Conservation (phyloP, 1,284 basidiomycete genomes). For the Sporisorium iseilematis-ciliati region DNA sequence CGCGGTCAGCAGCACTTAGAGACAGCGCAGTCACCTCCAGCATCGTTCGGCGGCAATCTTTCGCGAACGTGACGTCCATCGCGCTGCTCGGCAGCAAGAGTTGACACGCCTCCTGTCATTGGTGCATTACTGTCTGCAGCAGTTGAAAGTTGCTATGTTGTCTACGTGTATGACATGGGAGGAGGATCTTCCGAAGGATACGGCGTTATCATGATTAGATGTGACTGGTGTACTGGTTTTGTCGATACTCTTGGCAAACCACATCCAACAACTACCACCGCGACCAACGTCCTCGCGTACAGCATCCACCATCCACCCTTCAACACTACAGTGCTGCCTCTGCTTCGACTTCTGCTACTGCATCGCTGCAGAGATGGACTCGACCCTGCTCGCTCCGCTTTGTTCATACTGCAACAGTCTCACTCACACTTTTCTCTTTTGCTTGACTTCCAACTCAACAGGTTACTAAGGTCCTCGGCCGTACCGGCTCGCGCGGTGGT, state of each 20-base stretch:
- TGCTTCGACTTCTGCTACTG: constrained; percentile 1
- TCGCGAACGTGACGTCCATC: no score
- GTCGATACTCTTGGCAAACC: not conserved
- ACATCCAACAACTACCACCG: not conserved
- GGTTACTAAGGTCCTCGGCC: constrained; percentile 86
- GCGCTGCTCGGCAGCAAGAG: no score
- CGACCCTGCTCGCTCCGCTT: not conserved
- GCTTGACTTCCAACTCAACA: constrained; percentile 28
- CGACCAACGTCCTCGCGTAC: not conserved
- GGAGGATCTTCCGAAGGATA: not conserved
- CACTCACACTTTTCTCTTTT: constrained; percentile 23
- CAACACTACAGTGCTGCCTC: not conserved
- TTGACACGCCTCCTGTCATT: no score
- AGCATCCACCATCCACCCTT: not conserved
- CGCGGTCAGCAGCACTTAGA: not conserved
- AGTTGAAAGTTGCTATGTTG: not conserved
- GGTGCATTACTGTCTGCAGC: no score
- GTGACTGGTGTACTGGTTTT: no score
- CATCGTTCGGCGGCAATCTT: no score
- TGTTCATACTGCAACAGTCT: constrained; percentile 2
- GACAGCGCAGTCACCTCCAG: no score
- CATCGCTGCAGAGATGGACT: not conserved
- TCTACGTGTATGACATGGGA: not conserved
- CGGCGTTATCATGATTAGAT: not conserved
- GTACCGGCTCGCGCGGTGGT: constrained; percentile 99